Conservation (phyloP, 306 rosid species). For the Prunus dulcis region DNA sequence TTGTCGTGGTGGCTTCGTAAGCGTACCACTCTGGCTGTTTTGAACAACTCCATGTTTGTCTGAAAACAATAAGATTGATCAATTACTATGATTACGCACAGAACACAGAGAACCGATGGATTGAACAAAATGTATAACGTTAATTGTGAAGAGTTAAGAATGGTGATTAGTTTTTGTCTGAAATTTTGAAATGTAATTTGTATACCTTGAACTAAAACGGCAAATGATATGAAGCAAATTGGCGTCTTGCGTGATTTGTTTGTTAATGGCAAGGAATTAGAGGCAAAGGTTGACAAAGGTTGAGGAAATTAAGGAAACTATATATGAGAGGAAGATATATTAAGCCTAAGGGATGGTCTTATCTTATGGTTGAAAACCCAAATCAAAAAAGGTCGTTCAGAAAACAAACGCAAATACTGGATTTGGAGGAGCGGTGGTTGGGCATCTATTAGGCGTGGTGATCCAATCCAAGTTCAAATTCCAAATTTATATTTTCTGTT, state of each 20-base stretch:
- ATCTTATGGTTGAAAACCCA: neutral
- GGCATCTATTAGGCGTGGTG: no score
- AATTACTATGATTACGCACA: neutral
- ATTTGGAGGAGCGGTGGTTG: no score
- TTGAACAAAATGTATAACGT: neutral
- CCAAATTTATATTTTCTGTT: no score
- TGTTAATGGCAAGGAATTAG: constrained; percentile 3
- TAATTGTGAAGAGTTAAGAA: neutral
- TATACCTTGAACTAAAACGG: neutral
- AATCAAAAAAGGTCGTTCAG: no score
- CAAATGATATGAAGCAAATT: neutral
- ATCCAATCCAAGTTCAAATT: no score
- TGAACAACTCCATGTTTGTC: constrained; percentile 61
- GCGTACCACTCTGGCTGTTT: constrained; percentile 60
- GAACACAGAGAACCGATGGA: neutral
- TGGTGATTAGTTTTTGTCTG: neutral
- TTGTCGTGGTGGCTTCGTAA: constrained; percentile 78
- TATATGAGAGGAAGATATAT: neutral
- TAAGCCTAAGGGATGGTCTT: neutral
- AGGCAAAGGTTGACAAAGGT: constrained; percentile 6
- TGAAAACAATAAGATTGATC: neutral
- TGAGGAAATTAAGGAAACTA: constrained; percentile 1
- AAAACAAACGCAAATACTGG: no score
- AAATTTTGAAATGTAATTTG: neutral
- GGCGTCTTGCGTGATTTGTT: neutral